Percentiles rank a stretch among this genome's conserved stretches.
Conservation (phyloP, 352 stramenopile genomes). For the Phytopythium kandeliae region DNA sequence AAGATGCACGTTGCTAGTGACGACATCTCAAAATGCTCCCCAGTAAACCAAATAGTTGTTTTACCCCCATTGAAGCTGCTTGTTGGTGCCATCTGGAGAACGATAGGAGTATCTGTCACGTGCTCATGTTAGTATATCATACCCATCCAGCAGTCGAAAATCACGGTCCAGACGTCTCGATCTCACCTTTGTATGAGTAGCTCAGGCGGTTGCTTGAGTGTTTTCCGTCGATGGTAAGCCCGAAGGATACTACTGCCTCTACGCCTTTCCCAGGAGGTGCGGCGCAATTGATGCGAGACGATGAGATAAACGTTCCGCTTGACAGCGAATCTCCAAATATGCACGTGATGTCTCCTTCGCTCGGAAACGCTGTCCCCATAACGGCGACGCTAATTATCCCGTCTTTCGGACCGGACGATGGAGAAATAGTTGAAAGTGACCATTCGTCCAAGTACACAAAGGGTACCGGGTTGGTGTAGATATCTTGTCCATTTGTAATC, state of each 20-base stretch:
- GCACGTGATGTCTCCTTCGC: conserved; percentile 20
- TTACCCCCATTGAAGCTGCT: conserved; percentile 17
- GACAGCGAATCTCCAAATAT: conserved; percentile 23
- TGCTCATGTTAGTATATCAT: conserved; percentile 2
- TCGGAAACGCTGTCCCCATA: conserved; percentile 22
- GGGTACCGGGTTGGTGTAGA: conserved; percentile 54
- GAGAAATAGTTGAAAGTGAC: conserved; percentile 18
- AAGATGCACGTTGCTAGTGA: conserved; percentile 30
- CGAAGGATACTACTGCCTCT: conserved; percentile 18
- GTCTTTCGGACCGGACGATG: conserved; percentile 19
- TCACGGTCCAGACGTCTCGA: neutral
- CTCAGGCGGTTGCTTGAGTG: conserved; percentile 33
- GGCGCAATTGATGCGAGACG: conserved; percentile 19
- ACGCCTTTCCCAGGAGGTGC: conserved; percentile 7
- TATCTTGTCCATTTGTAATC: conserved; percentile 42
- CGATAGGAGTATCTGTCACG: conserved; percentile 26
- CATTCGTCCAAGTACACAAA: conserved; percentile 46
- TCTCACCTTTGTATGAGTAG: conserved; percentile 50
- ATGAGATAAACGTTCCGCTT: conserved; percentile 17
- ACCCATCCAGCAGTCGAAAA: neutral
- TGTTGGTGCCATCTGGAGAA: conserved; percentile 20
- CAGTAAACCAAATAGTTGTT: conserved; percentile 20
- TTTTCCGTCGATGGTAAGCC: conserved; percentile 48
- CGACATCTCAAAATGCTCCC: conserved; percentile 27
- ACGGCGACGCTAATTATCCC: conserved; percentile 34